Percentiles rank a stretch among this genome's conserved stretches.
Evolutionary conservation across 805 yeast species (phyloP).

Genomic region (Yamadazyma paraphyllophila): DNA sequence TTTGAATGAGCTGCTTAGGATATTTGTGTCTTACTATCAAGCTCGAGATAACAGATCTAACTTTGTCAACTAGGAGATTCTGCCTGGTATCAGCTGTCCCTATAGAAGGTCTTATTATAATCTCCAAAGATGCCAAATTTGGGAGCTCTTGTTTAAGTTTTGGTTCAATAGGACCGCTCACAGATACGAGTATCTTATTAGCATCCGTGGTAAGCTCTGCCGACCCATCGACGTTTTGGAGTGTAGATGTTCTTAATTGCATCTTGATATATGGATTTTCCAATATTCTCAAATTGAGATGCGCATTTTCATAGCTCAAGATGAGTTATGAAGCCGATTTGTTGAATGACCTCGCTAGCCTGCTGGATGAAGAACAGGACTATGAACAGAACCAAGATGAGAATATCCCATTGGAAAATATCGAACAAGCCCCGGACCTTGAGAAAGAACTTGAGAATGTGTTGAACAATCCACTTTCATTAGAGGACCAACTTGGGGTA

Average conservation of each 20-base stretch:
- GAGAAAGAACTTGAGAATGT: constrained; percentile 10
- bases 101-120: constrained; percentile 71
- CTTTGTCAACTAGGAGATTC: constrained; percentile 66
- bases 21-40: constrained; percentile 60
- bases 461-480: constrained; percentile 10
- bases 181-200: constrained; percentile 67
- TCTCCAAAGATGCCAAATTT: constrained; percentile 70
- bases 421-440: background rate
- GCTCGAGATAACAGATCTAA: constrained; percentile 59
- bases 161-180: constrained; percentile 89
- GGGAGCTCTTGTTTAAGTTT: constrained; percentile 83
- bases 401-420: background rate
- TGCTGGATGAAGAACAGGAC: background rate
- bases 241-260: constrained; percentile 24
- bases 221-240: constrained; percentile 78
- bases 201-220: constrained; percentile 52
- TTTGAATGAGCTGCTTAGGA: constrained; percentile 66
- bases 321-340: constrained; percentile 42
- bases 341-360: constrained; percentile 37
- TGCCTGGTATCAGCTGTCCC: constrained; percentile 81
- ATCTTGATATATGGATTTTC: constrained; percentile 4
- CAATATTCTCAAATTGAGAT: background rate
- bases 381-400: background rate
- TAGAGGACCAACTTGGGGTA: constrained; percentile 10
- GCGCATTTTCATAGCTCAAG: background rate